These are phyloP conservation scores for Brettanomyces custersianus DNA, from an alignment of 805 yeast genomes.

Conservation along the genomic window DNA sequence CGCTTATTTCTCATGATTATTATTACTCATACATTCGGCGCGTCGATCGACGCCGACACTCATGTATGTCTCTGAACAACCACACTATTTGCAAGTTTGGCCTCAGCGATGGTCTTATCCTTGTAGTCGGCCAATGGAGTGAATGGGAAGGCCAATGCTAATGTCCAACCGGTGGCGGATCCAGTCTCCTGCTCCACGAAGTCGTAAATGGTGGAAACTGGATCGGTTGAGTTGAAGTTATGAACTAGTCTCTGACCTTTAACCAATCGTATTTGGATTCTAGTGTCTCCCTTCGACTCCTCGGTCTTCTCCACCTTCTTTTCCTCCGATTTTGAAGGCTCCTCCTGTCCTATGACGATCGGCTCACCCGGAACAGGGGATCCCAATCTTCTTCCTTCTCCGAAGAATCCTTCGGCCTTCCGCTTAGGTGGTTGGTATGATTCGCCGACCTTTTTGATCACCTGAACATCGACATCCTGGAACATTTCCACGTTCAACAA, in stretches of 20 bases:
- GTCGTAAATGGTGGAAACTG: slow-evolving; percentile 59
- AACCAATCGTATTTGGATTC: slow-evolving; percentile 76
- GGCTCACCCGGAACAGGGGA: slow-evolving; percentile 78
- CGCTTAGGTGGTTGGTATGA: slow-evolving; percentile 52
- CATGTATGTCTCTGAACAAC: slow-evolving; percentile 76
- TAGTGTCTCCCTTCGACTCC: slow-evolving; percentile 43
- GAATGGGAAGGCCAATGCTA: slow-evolving; percentile 79
- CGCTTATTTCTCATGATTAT: background rate
- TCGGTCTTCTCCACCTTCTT: background rate
- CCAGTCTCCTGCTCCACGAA: slow-evolving; percentile 47
- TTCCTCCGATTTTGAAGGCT: slow-evolving; percentile 8
- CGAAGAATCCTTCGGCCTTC: slow-evolving; percentile 52
- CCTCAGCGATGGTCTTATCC: slow-evolving; percentile 53
- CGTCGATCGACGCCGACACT: background rate
- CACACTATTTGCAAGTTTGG: slow-evolving; percentile 76
- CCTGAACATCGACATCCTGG: slow-evolving; percentile 88
- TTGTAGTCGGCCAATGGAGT: slow-evolving; percentile 56
- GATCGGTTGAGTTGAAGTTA: slow-evolving; percentile 54
- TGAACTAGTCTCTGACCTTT: slow-evolving; percentile 65
- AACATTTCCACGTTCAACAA: slow-evolving; percentile 77
- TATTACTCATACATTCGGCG: background rate
- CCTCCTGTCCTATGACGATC: slow-evolving; percentile 6
- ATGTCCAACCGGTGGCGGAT: slow-evolving; percentile 42
- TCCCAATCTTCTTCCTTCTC: slow-evolving; percentile 80
- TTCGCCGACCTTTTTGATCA: slow-evolving; percentile 74